Conservation (phyloP, 228 moss, liverwort and hornwort species). For the Sphagnum fallax region DNA sequence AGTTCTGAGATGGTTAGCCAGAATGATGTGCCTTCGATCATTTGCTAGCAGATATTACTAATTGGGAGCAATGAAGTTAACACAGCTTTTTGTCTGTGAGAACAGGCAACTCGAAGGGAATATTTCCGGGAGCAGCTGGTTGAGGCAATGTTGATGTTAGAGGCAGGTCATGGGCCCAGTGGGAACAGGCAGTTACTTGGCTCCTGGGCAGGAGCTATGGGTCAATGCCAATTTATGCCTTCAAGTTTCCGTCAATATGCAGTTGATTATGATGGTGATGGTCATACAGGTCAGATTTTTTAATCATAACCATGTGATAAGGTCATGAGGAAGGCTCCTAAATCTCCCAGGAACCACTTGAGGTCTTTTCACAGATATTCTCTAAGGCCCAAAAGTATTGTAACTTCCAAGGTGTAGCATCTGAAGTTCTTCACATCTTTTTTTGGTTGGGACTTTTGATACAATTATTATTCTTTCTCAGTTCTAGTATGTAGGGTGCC, state of each 20-base stretch:
- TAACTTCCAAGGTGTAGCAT: no score
- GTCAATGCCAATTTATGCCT: constrained; percentile 84
- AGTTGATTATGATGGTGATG: constrained; percentile 71
- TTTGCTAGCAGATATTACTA: no score
- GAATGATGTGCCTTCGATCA: background rate
- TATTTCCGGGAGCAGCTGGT: constrained; percentile 60
- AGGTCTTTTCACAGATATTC: no score
- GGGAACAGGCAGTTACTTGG: constrained; percentile 49
- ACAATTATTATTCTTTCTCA: no score
- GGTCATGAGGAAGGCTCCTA: background rate
- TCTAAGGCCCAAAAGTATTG: no score
- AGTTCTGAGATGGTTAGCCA: background rate
- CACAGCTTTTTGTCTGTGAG: background rate
- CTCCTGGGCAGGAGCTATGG: constrained; percentile 82
- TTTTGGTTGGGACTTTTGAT: no score
- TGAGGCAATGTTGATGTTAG: constrained; percentile 48
- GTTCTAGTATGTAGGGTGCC: no score
- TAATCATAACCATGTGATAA: background rate
- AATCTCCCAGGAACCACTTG: no score
- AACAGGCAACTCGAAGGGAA: constrained; percentile 31
- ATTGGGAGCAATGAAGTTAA: no score
- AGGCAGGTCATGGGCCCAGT: constrained; percentile 49
- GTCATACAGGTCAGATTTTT: constrained; percentile 38
- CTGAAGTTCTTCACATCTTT: no score
- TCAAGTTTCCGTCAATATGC: constrained; percentile 61